phyloP scores from a whole-genome alignment of 768 basidiomycete genomes.

The Kwoniella pini region DNA sequence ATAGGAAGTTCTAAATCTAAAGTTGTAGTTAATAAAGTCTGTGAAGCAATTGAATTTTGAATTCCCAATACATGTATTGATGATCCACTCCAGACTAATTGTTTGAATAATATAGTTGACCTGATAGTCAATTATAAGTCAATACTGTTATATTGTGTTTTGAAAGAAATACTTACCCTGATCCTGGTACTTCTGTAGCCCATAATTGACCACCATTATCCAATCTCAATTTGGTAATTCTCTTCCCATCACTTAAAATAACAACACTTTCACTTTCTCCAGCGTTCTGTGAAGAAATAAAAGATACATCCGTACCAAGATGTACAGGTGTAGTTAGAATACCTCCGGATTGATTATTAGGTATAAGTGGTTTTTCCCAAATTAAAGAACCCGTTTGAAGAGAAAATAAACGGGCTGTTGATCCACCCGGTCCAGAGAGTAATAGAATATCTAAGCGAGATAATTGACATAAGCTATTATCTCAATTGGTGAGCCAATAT shows the following conservation, averaged over 20 bases:
- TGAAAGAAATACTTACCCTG: constrained; percentile 61
- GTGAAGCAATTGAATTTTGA: constrained; percentile 60
- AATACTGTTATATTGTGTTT: too few species aligned
- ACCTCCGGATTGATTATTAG: constrained; percentile 50
- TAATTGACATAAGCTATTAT: background rate
- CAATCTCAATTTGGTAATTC: constrained; percentile 61
- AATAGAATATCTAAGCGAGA: constrained; percentile 63
- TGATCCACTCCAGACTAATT: constrained; percentile 61
- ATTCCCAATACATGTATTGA: constrained; percentile 65
- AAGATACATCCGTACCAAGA: constrained; percentile 62
- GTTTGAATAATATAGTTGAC: constrained; percentile 66
- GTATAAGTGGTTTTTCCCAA: constrained; percentile 67
- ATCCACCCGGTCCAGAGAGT: constrained; percentile 73
- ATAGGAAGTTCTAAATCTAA: constrained; percentile 64
- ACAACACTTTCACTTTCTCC: constrained; percentile 28
- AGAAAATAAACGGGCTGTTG: constrained; percentile 70
- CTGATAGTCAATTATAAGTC: constrained; percentile 59
- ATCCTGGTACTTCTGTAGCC: constrained; percentile 72
- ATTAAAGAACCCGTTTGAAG: constrained; percentile 65
- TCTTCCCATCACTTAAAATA: constrained; percentile 54
- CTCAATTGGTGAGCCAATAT: background rate
- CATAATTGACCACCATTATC: constrained; percentile 64
- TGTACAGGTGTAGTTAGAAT: constrained; percentile 60
- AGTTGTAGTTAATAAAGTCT: constrained; percentile 68
- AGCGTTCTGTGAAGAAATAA: constrained; percentile 45